Evolutionary conservation across 2,329 filamentous ascomycete genomes (phyloP), one percentile per base, ranked within the genome.

Genomic region (Fusarium euwallaceae): DNA sequence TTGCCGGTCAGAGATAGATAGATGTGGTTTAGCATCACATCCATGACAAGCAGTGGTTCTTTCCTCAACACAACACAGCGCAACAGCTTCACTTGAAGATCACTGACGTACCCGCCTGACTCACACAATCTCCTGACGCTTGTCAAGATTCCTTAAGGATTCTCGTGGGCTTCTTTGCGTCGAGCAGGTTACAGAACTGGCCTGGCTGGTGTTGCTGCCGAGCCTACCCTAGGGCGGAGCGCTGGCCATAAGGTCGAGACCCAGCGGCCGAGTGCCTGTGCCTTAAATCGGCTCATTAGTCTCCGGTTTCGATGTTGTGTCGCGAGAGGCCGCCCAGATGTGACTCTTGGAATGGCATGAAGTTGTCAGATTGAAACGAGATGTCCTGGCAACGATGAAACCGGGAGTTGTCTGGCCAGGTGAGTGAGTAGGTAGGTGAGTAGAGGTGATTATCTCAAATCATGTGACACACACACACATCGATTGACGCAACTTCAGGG

Each of bases 291-390:
- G 69, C 60, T 37, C 24, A 11, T 67, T 22, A 14, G 5, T 16
- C 58, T 75, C 66, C 72, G 62, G 72, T 67, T 70, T 65, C 61
- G 48, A 24, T 24, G 37, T 10, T 37, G 17, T 22, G 29, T 70
- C 39, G 34, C 39, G 17, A 29, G 72, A 75, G 59, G 65, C 69
- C 59, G 62, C 36, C 62, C 43, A 34, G 11, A 22, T 56, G 5
- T 3, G 43, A 32, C 16, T n/a, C 61, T 51, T 61, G n/a, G 43
- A 48, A 61, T 20, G 10, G 24, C 29, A 27, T 48, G 43, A 48
- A 24, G 43, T 16, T 68, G 22, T 41, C 34, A 14, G 59, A 45
- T 11, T 48, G 53, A 55, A 20, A 11, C 29, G 17, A 53, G 27
- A 32, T 32, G 48, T 32, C 27, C 27, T 29, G 27, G 27, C 48